Conservation (phyloP, 108 stramenopile genomes). For the Nitzschia sp. region DNA sequence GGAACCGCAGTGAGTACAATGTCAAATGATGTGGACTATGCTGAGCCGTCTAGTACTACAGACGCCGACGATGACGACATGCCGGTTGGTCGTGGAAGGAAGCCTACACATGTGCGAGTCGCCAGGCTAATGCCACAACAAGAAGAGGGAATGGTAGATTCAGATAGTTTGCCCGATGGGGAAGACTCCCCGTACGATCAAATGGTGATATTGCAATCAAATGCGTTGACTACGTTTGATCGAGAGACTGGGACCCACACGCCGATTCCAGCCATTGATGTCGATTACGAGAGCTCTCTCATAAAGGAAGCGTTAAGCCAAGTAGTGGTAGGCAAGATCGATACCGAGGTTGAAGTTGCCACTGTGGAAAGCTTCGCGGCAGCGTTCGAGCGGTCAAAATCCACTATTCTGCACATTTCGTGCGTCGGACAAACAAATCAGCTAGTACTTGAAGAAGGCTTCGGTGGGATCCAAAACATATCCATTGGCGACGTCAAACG, state of each 20-base stretch:
- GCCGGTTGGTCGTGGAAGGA: background rate
- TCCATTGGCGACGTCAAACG: slow-evolving; percentile 27
- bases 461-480: slow-evolving; percentile 51
- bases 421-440: slow-evolving; percentile 55
- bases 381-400: slow-evolving; percentile 24
- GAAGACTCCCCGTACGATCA: slow-evolving; percentile 15
- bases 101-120: background rate
- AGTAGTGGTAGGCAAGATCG: slow-evolving; percentile 13
- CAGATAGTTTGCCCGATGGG: background rate
- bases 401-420: slow-evolving; percentile 48
- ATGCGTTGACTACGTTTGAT: slow-evolving; percentile 27
- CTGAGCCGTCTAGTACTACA: background rate
- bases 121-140: background rate
- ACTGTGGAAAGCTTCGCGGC: slow-evolving; percentile 47
- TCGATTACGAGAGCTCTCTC: slow-evolving; percentile 3
- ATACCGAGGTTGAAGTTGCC: slow-evolving; percentile 45
- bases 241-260: background rate
- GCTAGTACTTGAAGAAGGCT: slow-evolving; percentile 62
- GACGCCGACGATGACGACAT: background rate
- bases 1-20: background rate
- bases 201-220: slow-evolving; percentile 25
- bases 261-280: slow-evolving; percentile 17
- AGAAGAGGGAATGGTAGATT: background rate
- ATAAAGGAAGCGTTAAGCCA: slow-evolving; percentile 1
- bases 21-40: slow-evolving; percentile 11